These are phyloP conservation scores for Viola pubescens DNA, from an alignment of 441 rosid species.

Conservation along the genomic window DNA sequence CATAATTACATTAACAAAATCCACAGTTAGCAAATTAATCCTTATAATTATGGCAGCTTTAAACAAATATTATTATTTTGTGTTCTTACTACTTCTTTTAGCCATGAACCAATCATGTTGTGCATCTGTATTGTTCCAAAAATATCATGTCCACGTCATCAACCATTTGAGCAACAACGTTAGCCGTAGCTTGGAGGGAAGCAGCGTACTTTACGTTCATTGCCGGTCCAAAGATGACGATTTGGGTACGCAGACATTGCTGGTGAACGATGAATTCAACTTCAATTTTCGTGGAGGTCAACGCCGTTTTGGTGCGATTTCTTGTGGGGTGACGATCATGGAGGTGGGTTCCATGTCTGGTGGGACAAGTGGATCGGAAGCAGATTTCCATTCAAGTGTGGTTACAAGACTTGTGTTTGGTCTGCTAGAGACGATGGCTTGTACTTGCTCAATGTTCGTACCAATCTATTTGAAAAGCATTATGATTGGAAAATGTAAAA, in stretches of 20 bases:
- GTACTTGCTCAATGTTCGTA: not conserved
- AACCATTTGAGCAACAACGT: no score
- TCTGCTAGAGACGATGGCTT: conserved; percentile 1
- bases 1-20: no score
- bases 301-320: not conserved
- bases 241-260: not conserved
- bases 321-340: no score
- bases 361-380: not conserved
- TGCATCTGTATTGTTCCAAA: no score
- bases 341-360: no score
- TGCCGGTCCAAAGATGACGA: not conserved
- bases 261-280: not conserved
- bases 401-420: conserved; percentile 2
- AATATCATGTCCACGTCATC: no score
- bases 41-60: no score
- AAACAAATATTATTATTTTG: no score
- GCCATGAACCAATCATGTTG: no score
- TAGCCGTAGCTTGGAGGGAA: not conserved
- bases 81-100: no score
- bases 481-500: not conserved
- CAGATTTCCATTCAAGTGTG: not conserved
- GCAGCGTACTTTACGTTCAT: not conserved
- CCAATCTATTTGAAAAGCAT: not conserved
- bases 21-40: no score
- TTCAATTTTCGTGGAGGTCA: not conserved